Conservation (phyloP, 2,329 filamentous ascomycete species). For the Hypomyces perniciosus region DNA sequence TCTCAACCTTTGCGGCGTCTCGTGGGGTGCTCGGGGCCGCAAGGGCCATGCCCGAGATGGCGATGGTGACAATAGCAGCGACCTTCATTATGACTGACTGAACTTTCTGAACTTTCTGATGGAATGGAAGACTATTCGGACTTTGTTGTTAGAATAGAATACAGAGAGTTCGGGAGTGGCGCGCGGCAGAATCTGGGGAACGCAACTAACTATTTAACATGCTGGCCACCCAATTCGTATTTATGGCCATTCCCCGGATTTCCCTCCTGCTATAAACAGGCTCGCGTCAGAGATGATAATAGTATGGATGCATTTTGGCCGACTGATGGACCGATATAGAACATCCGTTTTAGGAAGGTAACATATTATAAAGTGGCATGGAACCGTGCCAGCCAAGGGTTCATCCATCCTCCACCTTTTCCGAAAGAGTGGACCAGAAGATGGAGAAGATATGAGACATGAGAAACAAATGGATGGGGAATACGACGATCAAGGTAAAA, state of each 20-base stretch:
- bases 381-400: not conserved
- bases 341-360: slow-evolving; percentile 9
- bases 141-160: too few species aligned
- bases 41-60: slow-evolving; percentile 10
- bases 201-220: not conserved
- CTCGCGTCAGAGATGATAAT: slow-evolving; percentile 8
- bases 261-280: slow-evolving; percentile 10
- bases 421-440: too few species aligned
- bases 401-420: not conserved
- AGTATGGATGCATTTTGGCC: slow-evolving; percentile 10
- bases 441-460: too few species aligned
- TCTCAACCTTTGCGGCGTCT: not conserved
- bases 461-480: too few species aligned
- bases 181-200: not conserved
- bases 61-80: slow-evolving; percentile 8
- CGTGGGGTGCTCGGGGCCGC: slow-evolving; percentile 6
- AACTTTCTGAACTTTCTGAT: too few species aligned
- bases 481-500: too few species aligned
- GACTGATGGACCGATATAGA: slow-evolving; percentile 9
- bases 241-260: not conserved
- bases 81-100: slow-evolving; percentile 9
- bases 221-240: too few species aligned
- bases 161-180: not conserved
- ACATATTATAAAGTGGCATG: not conserved
- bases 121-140: not conserved